Evolutionary conservation across 2,329 filamentous ascomycete genomes (phyloP).

Genomic region (Zasmidium cellare): DNA sequence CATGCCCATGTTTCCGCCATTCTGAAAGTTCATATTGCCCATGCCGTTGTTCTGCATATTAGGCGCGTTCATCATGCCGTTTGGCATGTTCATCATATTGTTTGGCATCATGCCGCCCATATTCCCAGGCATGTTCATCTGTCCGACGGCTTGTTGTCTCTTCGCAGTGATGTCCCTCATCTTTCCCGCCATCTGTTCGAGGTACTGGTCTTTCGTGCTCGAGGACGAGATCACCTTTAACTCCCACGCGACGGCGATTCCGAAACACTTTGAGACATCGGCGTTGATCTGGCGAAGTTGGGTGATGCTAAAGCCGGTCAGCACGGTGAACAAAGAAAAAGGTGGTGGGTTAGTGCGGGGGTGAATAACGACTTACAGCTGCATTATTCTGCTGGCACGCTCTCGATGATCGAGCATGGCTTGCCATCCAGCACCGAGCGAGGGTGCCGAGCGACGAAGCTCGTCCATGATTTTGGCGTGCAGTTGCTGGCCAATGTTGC

Average conservation of each 20-base stretch:
- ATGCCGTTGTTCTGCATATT: constrained; percentile 27
- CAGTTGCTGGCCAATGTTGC: constrained; percentile 28
- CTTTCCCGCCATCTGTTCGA: constrained; percentile 27
- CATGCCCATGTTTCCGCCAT: constrained; percentile 15
- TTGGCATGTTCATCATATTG: constrained; percentile 24
- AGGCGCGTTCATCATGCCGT: constrained; percentile 7
- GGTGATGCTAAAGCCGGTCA: constrained; percentile 17
- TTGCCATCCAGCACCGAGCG: constrained; percentile 34
- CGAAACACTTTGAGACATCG: constrained; percentile 25
- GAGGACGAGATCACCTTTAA: constrained; percentile 23
- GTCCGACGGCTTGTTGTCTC: constrained; percentile 18
- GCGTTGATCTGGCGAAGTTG: constrained; percentile 23
- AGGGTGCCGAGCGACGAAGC: constrained; percentile 20
- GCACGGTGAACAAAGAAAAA: constrained; percentile 7
- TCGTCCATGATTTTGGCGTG: constrained; percentile 28
- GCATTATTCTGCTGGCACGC: constrained; percentile 31
- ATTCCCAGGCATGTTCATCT: constrained; percentile 15
- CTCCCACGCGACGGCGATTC: constrained; percentile 30
- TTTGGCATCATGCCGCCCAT: constrained; percentile 16
- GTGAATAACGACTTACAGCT: constrained; percentile 30
- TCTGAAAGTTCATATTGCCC: constrained; percentile 21
- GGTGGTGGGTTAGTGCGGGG: neutral
- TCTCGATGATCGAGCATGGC: constrained; percentile 30
- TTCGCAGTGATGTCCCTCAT: constrained; percentile 26
- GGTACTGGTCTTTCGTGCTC: constrained; percentile 30